These are phyloP conservation scores for Escovopsis weberi DNA, from an alignment of 2,329 filamentous ascomycete species.

Conservation along the genomic window DNA sequence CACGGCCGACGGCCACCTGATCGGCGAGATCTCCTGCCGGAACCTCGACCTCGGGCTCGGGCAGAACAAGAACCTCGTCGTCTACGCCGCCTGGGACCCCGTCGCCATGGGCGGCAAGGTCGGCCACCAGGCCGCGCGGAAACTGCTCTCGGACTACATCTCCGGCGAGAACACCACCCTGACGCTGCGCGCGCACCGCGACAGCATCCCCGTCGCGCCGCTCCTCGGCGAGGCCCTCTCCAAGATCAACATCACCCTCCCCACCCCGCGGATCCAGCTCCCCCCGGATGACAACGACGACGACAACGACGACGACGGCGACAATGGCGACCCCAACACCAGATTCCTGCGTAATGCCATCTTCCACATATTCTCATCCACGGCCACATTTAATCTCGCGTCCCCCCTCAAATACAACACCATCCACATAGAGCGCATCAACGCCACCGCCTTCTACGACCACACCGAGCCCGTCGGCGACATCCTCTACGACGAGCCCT, in stretches of 20 bases:
- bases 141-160: slow-evolving; percentile 71
- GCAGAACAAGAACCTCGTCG: slow-evolving; percentile 53
- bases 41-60: slow-evolving; percentile 52
- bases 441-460: slow-evolving; percentile 78
- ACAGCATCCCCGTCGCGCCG: slow-evolving; percentile 61
- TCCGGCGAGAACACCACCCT: slow-evolving; percentile 79
- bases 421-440: slow-evolving; percentile 62
- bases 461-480: slow-evolving; percentile 61
- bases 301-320: slow-evolving; percentile 20
- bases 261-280: slow-evolving; percentile 51
- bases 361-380: slow-evolving; percentile 75
- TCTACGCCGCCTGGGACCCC: slow-evolving; percentile 65
- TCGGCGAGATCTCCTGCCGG: slow-evolving; percentile 60
- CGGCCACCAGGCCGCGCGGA: slow-evolving; percentile 47
- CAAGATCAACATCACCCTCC: slow-evolving; percentile 53
- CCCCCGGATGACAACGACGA: slow-evolving; percentile 33
- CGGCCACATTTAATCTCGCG: slow-evolving; percentile 67
- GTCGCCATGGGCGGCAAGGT: slow-evolving; percentile 38
- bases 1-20: slow-evolving; percentile 49
- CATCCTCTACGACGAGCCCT: slow-evolving; percentile 61
- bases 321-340: slow-evolving; percentile 28
- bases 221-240: slow-evolving; percentile 59
- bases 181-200: slow-evolving; percentile 54
- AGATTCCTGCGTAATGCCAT: slow-evolving; percentile 77
- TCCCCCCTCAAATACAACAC: slow-evolving; percentile 64